These are phyloP conservation scores for Ajuga reptans DNA, from an alignment of 305 asterid genomes.

Conservation along the genomic window DNA sequence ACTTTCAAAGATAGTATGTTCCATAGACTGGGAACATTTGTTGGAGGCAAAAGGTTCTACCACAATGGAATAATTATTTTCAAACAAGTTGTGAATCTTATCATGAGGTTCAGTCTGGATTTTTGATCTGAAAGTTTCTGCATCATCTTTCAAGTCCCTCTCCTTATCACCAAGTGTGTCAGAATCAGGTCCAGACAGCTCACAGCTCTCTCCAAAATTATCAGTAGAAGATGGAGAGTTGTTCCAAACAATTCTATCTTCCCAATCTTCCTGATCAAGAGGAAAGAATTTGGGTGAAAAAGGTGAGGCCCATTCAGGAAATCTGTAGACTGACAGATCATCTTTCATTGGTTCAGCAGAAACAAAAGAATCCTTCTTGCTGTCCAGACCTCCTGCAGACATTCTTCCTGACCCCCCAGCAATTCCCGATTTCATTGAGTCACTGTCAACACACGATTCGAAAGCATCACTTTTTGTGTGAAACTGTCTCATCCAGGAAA, in stretches of 20 bases:
- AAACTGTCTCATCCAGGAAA: slow-evolving; percentile 46
- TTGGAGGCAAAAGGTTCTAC: slow-evolving; percentile 67
- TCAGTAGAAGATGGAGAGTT: slow-evolving; percentile 55
- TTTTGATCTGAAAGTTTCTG: slow-evolving; percentile 25
- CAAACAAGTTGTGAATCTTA: slow-evolving; percentile 34
- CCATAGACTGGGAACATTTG: slow-evolving; percentile 22
- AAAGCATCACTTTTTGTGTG: slow-evolving; percentile 33
- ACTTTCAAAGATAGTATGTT: slow-evolving; percentile 25
- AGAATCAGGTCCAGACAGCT: slow-evolving; percentile 79
- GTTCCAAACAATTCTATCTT: slow-evolving; percentile 84
- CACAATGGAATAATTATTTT: slow-evolving; percentile 32
- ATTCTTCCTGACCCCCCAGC: slow-evolving; percentile 31
- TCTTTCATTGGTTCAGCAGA: slow-evolving; percentile 63
- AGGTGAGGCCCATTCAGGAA: slow-evolving; percentile 37
- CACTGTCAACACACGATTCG: slow-evolving; percentile 34
- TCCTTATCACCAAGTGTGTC: slow-evolving; percentile 47
- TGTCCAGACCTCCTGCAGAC: slow-evolving; percentile 29
- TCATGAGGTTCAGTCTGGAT: slow-evolving; percentile 35
- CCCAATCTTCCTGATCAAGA: slow-evolving; percentile 97
- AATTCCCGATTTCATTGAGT: slow-evolving; percentile 31
- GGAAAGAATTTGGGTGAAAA: slow-evolving; percentile 50
- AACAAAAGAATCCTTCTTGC: slow-evolving; percentile 48
- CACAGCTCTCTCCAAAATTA: slow-evolving; percentile 58
- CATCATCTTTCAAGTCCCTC: slow-evolving; percentile 33
- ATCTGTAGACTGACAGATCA: slow-evolving; percentile 29